phyloP scores from a whole-genome alignment of 2,329 filamentous ascomycete species.

The Penicillium decumbens region DNA sequence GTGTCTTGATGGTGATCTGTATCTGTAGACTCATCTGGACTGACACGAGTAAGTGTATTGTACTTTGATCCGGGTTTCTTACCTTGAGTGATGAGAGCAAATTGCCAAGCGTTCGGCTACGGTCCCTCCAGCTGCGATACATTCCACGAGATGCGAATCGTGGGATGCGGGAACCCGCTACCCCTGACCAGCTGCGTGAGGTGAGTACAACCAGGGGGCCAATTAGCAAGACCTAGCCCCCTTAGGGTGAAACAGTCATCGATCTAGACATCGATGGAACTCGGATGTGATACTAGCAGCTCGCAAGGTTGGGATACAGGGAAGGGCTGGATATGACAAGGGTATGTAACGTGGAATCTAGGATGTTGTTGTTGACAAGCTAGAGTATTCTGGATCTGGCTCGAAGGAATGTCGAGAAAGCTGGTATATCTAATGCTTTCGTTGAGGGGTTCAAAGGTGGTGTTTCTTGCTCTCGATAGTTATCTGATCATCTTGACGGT shows the following conservation, averaged over 20 bases:
- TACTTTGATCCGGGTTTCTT: no score
- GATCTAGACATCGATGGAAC: constrained; percentile 57
- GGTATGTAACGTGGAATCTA: constrained; percentile 28
- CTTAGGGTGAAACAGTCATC: constrained; percentile 52
- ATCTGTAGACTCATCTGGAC: no score
- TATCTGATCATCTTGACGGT: no score
- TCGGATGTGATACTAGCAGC: constrained; percentile 55
- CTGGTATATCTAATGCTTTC: constrained; percentile 48
- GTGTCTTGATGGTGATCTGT: no score
- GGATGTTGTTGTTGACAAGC: neutral
- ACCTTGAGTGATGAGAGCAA: neutral
- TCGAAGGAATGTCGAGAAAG: constrained; percentile 42
- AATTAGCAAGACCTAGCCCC: constrained; percentile 19
- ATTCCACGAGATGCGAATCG: constrained; percentile 48
- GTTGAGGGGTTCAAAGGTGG: no score
- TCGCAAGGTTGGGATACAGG: constrained; percentile 46
- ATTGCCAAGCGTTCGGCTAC: neutral
- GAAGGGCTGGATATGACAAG: constrained; percentile 56
- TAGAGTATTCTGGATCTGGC: constrained; percentile 55
- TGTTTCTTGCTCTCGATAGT: no score
- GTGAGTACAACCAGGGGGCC: constrained; percentile 21
- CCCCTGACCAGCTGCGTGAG: constrained; percentile 46
- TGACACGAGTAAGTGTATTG: no score
- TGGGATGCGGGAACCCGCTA: constrained; percentile 54
- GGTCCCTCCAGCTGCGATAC: constrained; percentile 34